Evolutionary conservation across 306 rosid genomes (phyloP).

Genomic region (Carpinus fangiana): DNA sequence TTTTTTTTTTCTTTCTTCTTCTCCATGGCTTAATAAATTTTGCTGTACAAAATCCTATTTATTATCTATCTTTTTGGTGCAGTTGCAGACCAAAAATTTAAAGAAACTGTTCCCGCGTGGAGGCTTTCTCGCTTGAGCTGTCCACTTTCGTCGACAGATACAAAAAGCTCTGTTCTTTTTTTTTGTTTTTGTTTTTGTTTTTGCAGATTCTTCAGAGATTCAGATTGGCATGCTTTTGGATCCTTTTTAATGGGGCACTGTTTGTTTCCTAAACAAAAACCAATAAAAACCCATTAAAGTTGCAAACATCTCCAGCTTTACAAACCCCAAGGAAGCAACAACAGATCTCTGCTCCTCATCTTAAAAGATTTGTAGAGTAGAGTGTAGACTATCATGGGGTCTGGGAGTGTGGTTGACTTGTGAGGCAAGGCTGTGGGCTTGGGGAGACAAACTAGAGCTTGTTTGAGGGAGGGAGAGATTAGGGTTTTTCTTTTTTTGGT

Average conservation of each 20-base stretch:
- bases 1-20: not conserved
- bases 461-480: not conserved
- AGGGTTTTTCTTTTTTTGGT: not conserved
- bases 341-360: too few species aligned
- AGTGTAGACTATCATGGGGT: too few species aligned
- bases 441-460: too few species aligned
- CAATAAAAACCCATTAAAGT: conserved; percentile 33
- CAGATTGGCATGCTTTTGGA: conserved; percentile 43
- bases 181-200: not conserved
- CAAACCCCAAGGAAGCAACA: conserved; percentile 22
- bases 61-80: conserved; percentile 2
- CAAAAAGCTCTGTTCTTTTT: not conserved
- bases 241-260: conserved; percentile 30
- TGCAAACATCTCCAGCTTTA: conserved; percentile 44
- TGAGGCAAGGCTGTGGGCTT: too few species aligned
- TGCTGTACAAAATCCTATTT: not conserved
- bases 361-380: too few species aligned
- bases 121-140: conserved; percentile 22
- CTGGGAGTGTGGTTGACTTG: too few species aligned
- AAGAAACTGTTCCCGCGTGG: conserved; percentile 27
- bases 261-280: conserved; percentile 28
- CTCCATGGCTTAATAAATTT: not conserved
- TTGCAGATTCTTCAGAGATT: conserved; percentile 16
- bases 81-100: conserved; percentile 4
- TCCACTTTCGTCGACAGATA: conserved; percentile 33